Conservation (phyloP, 2,329 filamentous ascomycete species). For the Pseudohalonectria lignicola region DNA sequence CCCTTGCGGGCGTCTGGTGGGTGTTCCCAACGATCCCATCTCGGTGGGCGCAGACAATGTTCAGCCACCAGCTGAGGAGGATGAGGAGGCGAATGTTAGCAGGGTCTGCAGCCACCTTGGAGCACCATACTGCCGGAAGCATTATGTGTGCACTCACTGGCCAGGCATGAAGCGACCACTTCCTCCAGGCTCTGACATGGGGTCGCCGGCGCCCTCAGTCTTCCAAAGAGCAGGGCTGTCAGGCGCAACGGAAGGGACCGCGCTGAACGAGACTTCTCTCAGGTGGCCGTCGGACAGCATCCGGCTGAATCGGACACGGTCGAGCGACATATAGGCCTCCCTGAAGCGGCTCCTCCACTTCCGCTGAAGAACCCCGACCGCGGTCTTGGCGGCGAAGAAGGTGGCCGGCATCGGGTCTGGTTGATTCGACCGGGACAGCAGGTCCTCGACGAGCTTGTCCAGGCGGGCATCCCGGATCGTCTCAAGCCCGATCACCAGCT, state of each 20-base stretch:
- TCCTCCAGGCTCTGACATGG: slow-evolving; percentile 26
- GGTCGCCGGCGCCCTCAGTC: slow-evolving; percentile 20
- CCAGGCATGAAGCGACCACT: slow-evolving; percentile 33
- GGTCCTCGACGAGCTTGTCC: slow-evolving; percentile 32
- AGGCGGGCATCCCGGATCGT: slow-evolving; percentile 26
- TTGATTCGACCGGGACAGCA: slow-evolving; percentile 19
- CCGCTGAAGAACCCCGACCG: slow-evolving; percentile 27
- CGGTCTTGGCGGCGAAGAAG: slow-evolving; percentile 20
- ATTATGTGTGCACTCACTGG: slow-evolving; percentile 29
- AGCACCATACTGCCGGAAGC: no score
- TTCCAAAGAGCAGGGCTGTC: slow-evolving; percentile 8
- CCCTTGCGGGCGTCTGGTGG: slow-evolving; percentile 31
- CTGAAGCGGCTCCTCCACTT: slow-evolving; percentile 32
- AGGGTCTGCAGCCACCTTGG: not conserved
- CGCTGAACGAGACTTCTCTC: slow-evolving; percentile 27
- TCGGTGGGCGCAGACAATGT: slow-evolving; percentile 41
- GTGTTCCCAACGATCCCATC: slow-evolving; percentile 40
- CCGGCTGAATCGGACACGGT: slow-evolving; percentile 26
- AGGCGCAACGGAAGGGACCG: slow-evolving; percentile 11
- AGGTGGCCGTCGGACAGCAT: slow-evolving; percentile 26
- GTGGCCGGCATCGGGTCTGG: slow-evolving; percentile 15
- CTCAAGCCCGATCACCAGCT: slow-evolving; percentile 20
- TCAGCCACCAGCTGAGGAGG: slow-evolving; percentile 51
- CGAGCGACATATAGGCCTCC: slow-evolving; percentile 32
- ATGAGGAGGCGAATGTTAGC: no score